These are phyloP conservation scores for Rubroboletus satanas DNA, from an alignment of 768 basidiomycete genomes.

Conservation along the genomic window DNA sequence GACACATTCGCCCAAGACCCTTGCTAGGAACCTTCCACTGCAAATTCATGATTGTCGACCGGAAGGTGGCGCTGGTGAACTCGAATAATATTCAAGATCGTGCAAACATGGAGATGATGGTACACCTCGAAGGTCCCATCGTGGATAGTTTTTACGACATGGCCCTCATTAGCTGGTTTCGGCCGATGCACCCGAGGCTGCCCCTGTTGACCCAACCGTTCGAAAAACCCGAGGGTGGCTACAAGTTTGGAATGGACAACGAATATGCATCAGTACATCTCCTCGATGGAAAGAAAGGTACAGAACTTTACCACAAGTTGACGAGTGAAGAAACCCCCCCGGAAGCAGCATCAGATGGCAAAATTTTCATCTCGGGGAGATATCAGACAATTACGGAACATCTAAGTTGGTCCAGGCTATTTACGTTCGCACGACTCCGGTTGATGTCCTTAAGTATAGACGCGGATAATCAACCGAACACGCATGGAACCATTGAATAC, in stretches of 20 bases:
- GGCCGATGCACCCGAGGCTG: conserved; percentile 42
- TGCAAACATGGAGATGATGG: conserved; percentile 56
- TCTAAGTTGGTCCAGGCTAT: conserved; percentile 29
- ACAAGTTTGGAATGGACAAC: conserved; percentile 37
- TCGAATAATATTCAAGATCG: conserved; percentile 67
- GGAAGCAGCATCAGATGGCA: conserved; percentile 7
- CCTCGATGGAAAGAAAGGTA: conserved; percentile 25
- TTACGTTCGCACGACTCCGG: not conserved
- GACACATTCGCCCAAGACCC: conserved; percentile 30
- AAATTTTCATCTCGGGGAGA: conserved; percentile 28
- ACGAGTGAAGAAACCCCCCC: conserved; percentile 10
- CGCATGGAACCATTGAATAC: conserved; percentile 28
- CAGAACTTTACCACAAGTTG: conserved; percentile 24
- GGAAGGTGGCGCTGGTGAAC: conserved; percentile 61
- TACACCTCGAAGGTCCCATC: conserved; percentile 66
- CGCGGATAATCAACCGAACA: conserved; percentile 35
- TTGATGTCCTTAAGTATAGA: conserved; percentile 23
- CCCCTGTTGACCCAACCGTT: conserved; percentile 38
- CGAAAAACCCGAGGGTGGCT: conserved; percentile 32
- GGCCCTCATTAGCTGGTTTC: conserved; percentile 59
- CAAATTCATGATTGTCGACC: conserved; percentile 67
- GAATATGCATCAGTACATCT: conserved; percentile 27
- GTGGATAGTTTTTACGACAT: conserved; percentile 69
- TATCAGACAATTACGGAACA: conserved; percentile 40
- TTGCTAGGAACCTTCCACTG: conserved; percentile 67